These are phyloP conservation scores for Saccharomycopsis hybrid DNA, from an alignment of 1,139 yeast species.

Conservation along the genomic window DNA sequence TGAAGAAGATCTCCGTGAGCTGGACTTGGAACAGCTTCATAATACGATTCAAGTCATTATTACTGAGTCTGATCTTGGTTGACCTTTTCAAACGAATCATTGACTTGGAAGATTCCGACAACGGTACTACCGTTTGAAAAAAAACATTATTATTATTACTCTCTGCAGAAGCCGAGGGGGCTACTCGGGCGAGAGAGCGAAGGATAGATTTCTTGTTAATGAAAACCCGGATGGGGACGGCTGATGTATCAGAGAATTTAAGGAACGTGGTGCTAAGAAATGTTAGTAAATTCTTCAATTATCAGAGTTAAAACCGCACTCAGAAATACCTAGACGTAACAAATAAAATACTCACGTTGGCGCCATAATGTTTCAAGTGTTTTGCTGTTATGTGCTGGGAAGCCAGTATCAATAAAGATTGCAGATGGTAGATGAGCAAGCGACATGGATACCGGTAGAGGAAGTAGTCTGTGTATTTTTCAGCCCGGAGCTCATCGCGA, in stretches of 20 bases:
- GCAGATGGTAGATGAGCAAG: too few relatives aligned
- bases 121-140: slow-evolving; percentile 15
- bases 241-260: slow-evolving; percentile 7
- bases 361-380: too few relatives aligned
- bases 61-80: slow-evolving; percentile 14
- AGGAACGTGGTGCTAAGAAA: slow-evolving; percentile 12
- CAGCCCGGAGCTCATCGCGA: too few relatives aligned
- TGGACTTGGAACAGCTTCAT: slow-evolving; percentile 4
- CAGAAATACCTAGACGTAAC: too few relatives aligned
- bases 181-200: neutral
- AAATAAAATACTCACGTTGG: too few relatives aligned
- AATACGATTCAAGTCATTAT: slow-evolving; percentile 7
- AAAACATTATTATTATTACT: slow-evolving; percentile 1
- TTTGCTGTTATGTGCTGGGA: too few relatives aligned
- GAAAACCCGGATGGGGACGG: slow-evolving; percentile 14
- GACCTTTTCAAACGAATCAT: slow-evolving; percentile 10
- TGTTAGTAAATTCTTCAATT: too few relatives aligned
- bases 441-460: too few relatives aligned
- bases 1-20: slow-evolving; percentile 9
- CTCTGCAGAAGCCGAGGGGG: neutral
- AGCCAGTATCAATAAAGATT: too few relatives aligned
- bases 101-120: slow-evolving; percentile 7
- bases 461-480: too few relatives aligned
- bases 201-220: slow-evolving; percentile 12
- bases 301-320: too few relatives aligned